phyloP scores from a whole-genome alignment of 2,329 filamentous ascomycete species.

The Akanthomyces lecanii region DNA sequence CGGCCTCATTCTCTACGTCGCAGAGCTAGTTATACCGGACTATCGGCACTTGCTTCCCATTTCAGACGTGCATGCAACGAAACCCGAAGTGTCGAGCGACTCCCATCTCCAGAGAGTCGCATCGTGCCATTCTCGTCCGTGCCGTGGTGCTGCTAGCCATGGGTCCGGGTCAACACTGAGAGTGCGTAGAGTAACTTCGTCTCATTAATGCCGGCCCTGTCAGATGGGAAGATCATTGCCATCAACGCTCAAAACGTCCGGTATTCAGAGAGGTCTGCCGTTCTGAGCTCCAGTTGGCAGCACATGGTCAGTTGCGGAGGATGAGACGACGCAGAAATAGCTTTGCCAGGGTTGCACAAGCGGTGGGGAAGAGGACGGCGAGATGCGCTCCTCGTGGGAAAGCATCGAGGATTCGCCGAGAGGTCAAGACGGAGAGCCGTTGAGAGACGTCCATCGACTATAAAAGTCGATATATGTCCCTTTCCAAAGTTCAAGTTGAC shows the following conservation, averaged over 20 bases:
- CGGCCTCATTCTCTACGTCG: background rate
- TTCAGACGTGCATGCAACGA: background rate
- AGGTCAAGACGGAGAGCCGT: too few relatives aligned
- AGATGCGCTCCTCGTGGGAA: background rate
- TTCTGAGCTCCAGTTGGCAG: background rate
- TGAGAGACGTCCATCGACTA: background rate
- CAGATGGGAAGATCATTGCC: background rate
- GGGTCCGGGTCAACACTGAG: background rate
- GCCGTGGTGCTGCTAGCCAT: background rate
- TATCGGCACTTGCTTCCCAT: constrained; percentile 3
- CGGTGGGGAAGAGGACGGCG: background rate
- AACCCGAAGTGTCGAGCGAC: background rate
- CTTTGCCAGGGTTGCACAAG: background rate
- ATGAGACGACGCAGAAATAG: background rate
- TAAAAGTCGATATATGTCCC: background rate
- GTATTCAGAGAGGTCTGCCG: background rate
- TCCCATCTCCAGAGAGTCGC: background rate
- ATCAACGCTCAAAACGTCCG: background rate
- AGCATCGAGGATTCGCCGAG: background rate
- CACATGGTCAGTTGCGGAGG: background rate
- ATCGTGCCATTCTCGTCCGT: background rate
- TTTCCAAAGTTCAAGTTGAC: background rate
- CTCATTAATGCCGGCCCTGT: background rate
- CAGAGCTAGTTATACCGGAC: background rate
- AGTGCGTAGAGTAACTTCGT: background rate